Percentiles rank a stretch among this genome's conserved stretches.
These are phyloP conservation scores for Ramalina intermedia DNA, from an alignment of 495 filamentous ascomycete species.

Conservation along the genomic window DNA sequence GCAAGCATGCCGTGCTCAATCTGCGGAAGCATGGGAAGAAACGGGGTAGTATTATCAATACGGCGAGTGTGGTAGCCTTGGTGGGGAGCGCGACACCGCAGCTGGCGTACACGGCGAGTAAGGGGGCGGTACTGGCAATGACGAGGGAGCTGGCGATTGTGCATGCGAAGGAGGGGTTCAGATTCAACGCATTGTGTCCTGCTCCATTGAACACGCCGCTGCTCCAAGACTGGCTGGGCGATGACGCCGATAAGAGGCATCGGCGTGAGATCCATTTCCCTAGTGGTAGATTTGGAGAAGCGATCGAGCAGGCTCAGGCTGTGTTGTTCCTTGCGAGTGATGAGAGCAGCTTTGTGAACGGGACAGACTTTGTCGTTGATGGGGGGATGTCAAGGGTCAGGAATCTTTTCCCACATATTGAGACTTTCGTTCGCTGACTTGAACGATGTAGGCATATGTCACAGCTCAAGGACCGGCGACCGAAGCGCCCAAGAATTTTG, in stretches of 20 bases:
- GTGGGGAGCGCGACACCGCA: conserved; percentile 92
- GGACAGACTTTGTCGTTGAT: conserved; percentile 88
- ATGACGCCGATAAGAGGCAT: conserved; percentile 68
- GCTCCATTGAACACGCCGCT: conserved; percentile 78
- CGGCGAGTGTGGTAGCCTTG: conserved; percentile 80
- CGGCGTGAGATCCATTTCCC: conserved; percentile 93
- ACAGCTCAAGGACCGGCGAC: conserved; percentile 73
- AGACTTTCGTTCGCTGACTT: background rate
- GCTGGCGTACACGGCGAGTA: conserved; percentile 86
- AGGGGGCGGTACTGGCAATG: conserved; percentile 82
- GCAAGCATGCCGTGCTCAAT: conserved; percentile 79
- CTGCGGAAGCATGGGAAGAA: conserved; percentile 69
- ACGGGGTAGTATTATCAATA: conserved; percentile 80
- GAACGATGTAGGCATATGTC: conserved; percentile 53
- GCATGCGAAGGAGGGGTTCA: conserved; percentile 67
- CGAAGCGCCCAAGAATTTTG: conserved; percentile 52
- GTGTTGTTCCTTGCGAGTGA: conserved; percentile 90
- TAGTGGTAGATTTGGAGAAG: conserved; percentile 85
- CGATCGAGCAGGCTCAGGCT: conserved; percentile 87
- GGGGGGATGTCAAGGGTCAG: conserved; percentile 77
- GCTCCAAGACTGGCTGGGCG: conserved; percentile 91
- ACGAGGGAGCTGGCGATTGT: conserved; percentile 73
- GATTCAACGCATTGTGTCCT: conserved; percentile 87
- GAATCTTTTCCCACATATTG: conserved; percentile 4
- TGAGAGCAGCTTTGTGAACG: conserved; percentile 88